A percentile compares a stretch with the other conserved stretches of the same genome.
phyloP scores from a whole-genome alignment of 352 stramenopile genomes.

The Globisporangium ultimum region DNA sequence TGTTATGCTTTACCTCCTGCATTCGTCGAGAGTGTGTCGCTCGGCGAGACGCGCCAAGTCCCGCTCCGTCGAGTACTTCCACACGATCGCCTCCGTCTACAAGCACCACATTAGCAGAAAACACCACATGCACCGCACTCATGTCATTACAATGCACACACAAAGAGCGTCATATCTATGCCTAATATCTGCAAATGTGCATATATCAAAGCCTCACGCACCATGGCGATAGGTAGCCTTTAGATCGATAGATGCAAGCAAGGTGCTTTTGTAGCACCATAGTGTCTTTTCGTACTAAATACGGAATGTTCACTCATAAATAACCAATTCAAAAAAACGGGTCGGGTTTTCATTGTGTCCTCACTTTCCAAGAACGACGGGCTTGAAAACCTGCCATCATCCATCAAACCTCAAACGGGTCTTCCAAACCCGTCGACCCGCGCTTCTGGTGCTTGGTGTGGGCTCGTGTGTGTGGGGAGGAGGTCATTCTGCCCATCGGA shows the following conservation, averaged over 20 bases:
- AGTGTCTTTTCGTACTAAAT: background rate
- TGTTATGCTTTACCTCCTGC: conserved; percentile 35
- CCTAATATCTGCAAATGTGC: background rate
- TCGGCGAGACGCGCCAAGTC: conserved; percentile 35
- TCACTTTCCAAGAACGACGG: background rate
- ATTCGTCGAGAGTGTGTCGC: conserved; percentile 47
- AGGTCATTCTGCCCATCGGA: background rate
- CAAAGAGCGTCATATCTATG: conserved; percentile 1
- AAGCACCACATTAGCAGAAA: background rate
- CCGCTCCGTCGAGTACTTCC: conserved; percentile 40
- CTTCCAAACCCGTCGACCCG: background rate
- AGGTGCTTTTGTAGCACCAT: too few species aligned
- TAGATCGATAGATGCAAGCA: too few species aligned
- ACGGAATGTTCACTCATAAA: background rate
- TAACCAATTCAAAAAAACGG: background rate
- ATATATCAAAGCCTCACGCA: background rate
- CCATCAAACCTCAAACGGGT: background rate
- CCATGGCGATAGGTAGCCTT: background rate
- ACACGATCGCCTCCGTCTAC: conserved; percentile 59
- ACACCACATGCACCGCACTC: too few species aligned
- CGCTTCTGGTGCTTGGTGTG: conserved; percentile 16
- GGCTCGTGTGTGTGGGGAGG: background rate
- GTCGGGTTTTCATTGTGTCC: background rate
- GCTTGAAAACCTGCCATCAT: background rate
- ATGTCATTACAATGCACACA: background rate